Base-by-base conservation (phyloP, 148 eudicot genomes). In the Agrostemma githago region DNA sequence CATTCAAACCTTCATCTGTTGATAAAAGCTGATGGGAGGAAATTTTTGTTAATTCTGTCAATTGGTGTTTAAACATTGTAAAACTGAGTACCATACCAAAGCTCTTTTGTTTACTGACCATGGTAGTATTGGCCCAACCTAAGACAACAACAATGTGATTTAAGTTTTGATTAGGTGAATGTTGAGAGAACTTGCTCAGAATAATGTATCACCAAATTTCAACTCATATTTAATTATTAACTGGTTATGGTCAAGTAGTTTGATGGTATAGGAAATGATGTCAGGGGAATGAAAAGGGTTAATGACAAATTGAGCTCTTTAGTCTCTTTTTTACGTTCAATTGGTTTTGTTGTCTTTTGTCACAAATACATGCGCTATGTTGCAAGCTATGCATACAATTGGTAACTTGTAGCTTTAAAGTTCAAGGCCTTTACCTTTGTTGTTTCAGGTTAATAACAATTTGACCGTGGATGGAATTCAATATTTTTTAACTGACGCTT, bases 381-480 rank as follows among this genome's bases (percentile, higher is more conserved):
- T 21, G 41, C 66, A 62, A 38, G 68, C 57, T 20, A 7, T 68
- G 15, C 68, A 9, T 42, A 19, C 59, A 26, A 8, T 40, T 39
- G 41, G 43, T 76, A 68, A 19, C 21, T 12, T 67, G 71, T 46
- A 39, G 34, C 62, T 38, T 71, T 57, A 16, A 57, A 44, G 57
- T 67, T 48, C n/a, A 34, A 67, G 74, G 68, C 40, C 79, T 74
- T 66, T 66, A 75, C 5, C 62, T 79, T 73, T 83, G 71, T 58
- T 46, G 16, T 80, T 89, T 82, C 88, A 96, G 99, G 92, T 85
- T 78, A 82, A 85, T 74, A 83, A 78, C 79, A 92, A 81, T 86
- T 42, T 68, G 80, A 96, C 99, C 6, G 97, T 96, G 79, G 89
- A 87, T 84, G 91, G 88, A 76, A 89, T 96, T 72, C 92, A 92